Evolutionary conservation across 2,329 filamentous ascomycete species (phyloP).

Genomic region (Xylariaceae sp.): DNA sequence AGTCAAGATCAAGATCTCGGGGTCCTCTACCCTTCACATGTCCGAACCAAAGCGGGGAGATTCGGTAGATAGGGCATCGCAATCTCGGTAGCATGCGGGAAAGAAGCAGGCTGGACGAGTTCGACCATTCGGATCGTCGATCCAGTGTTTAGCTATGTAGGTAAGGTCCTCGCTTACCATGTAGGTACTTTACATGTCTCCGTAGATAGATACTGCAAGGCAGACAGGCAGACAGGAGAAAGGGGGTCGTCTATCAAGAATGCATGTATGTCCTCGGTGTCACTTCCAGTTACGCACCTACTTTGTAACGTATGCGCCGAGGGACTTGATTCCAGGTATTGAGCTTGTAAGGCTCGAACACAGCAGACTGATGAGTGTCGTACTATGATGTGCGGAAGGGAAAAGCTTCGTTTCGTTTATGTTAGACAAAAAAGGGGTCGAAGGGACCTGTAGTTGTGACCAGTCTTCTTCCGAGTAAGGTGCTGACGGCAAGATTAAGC

Average conservation of each 20-base stretch:
- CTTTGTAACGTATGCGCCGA: not conserved
- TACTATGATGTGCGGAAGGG: not conserved
- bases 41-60: too few relatives aligned
- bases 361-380: not conserved
- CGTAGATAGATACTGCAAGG: too few relatives aligned
- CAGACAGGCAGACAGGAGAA: too few relatives aligned
- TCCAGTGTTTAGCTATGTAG: not conserved
- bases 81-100: not conserved
- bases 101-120: not conserved
- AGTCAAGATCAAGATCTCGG: too few relatives aligned
- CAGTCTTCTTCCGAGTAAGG: not conserved
- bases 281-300: not conserved
- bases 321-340: not conserved
- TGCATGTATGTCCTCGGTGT: not conserved
- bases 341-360: not conserved
- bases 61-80: too few relatives aligned
- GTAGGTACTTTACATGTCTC: too few relatives aligned
- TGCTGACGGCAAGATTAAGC: not conserved
- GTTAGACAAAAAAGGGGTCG: conserved; percentile 4
- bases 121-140: not conserved
- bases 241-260: not conserved
- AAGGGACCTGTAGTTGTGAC: not conserved
- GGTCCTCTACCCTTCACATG: too few relatives aligned
- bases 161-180: too few relatives aligned
- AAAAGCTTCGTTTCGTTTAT: not conserved